phyloP scores from a whole-genome alignment of 2,329 filamentous ascomycete genomes.

The Cladobotryum mycophilum region DNA sequence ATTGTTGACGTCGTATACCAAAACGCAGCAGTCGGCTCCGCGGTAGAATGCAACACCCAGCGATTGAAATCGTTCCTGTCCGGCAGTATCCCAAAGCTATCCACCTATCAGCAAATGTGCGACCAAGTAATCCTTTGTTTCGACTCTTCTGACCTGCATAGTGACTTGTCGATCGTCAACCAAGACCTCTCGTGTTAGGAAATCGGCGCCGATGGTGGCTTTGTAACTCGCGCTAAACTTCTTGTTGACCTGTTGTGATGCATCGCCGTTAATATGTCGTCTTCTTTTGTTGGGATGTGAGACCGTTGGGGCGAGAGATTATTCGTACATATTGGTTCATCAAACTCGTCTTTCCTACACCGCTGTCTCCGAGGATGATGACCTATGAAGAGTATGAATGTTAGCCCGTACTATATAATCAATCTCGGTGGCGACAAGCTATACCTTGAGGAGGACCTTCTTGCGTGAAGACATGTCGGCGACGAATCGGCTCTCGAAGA shows the following conservation, averaged over 20 bases:
- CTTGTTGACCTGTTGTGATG: slow-evolving; percentile 78
- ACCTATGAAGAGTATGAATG: slow-evolving; percentile 52
- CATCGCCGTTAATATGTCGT: slow-evolving; percentile 11
- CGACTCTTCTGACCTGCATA: slow-evolving; percentile 68
- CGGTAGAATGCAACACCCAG: slow-evolving; percentile 96
- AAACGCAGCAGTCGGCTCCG: slow-evolving; percentile 93
- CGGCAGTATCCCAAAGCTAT: slow-evolving; percentile 95
- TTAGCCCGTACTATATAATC: not conserved
- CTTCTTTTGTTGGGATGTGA: not conserved
- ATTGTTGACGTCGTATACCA: slow-evolving; percentile 98
- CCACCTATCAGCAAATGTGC: not conserved
- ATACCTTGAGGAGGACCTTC: slow-evolving; percentile 87
- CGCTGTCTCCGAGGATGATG: slow-evolving; percentile 97
- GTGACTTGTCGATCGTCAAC: slow-evolving; percentile 97
- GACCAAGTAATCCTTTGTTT: slow-evolving; percentile 10
- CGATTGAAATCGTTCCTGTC: slow-evolving; percentile 95
- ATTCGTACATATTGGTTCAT: slow-evolving; percentile 99
- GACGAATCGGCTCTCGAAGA: slow-evolving; percentile 14
- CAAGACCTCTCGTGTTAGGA: slow-evolving; percentile 94
- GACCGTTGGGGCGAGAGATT: not conserved
- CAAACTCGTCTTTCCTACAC: slow-evolving; percentile 98
- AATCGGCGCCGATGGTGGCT: slow-evolving; percentile 97
- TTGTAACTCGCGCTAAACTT: slow-evolving; percentile 99
- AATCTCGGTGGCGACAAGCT: slow-evolving; percentile 8
- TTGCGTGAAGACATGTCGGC: slow-evolving; percentile 69